phyloP scores from a whole-genome alignment of 495 filamentous ascomycete genomes.

The Thermothielavioides terrestris region DNA sequence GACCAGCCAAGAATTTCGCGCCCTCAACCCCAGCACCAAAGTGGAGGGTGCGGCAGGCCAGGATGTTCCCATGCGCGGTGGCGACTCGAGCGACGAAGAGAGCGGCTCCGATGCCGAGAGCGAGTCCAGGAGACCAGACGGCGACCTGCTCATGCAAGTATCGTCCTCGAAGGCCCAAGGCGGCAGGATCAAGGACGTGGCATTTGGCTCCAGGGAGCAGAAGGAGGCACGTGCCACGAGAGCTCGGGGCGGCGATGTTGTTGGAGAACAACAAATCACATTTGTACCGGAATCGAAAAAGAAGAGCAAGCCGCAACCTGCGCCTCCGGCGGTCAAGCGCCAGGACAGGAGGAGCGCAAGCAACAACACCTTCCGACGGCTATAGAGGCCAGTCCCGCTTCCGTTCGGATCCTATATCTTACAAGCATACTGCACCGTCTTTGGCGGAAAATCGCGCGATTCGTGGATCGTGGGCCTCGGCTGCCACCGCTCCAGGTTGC shows the following conservation, averaged over 20 bases:
- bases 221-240: constrained; percentile 39
- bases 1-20: constrained; percentile 72
- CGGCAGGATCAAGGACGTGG: constrained; percentile 46
- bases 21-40: constrained; percentile 73
- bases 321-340: constrained; percentile 32
- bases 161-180: constrained; percentile 56
- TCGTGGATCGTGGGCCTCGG: too few species aligned
- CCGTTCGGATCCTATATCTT: constrained; percentile 19
- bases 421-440: too few species aligned
- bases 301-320: constrained; percentile 33
- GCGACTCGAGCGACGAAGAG: constrained; percentile 11
- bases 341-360: constrained; percentile 59
- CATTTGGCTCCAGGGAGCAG: constrained; percentile 62
- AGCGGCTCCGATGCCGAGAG: constrained; percentile 20
- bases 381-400: constrained; percentile 36
- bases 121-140: constrained; percentile 33
- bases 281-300: constrained; percentile 63
- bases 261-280: constrained; percentile 79
- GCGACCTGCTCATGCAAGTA: constrained; percentile 55
- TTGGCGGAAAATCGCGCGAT: constrained; percentile 17
- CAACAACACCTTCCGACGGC: constrained; percentile 58
- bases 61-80: constrained; percentile 3
- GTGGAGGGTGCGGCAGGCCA: constrained; percentile 14
- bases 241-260: constrained; percentile 44
- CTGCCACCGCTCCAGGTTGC: too few species aligned